phyloP scores from a whole-genome alignment of 2,329 filamentous ascomycete species.

The Colletotrichum sp. region DNA sequence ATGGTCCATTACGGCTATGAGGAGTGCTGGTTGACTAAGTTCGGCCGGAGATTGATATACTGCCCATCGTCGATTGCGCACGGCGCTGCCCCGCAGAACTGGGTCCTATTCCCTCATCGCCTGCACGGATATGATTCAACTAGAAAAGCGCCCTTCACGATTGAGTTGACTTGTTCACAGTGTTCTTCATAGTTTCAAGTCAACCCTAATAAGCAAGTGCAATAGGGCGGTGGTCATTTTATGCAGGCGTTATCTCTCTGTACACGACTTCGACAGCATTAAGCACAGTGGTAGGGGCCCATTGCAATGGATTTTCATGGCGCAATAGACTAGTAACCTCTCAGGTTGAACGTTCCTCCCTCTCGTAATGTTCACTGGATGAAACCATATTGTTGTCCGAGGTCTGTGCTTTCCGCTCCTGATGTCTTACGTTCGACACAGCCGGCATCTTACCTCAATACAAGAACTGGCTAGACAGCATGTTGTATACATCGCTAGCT shows the following conservation, averaged over 20 bases:
- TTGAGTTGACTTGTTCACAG: neutral
- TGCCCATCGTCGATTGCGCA: neutral
- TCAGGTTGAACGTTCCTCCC: no score
- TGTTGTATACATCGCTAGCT: conserved; percentile 27
- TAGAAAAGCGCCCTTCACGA: neutral
- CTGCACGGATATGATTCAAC: neutral
- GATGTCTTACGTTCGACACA: no score
- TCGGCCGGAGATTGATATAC: neutral
- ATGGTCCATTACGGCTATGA: neutral
- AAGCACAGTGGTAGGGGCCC: no score
- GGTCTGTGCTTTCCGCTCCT: no score
- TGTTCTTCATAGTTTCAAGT: neutral
- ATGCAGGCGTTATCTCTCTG: no score
- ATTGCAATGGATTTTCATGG: no score
- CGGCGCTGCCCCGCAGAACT: accelerated
- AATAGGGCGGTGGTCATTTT: no score
- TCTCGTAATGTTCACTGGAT: no score
- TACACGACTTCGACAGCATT: no score
- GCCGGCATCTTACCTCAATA: neutral
- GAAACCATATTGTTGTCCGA: no score
- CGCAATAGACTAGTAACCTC: no score
- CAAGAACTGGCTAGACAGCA: conserved; percentile 14
- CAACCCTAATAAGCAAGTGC: no score
- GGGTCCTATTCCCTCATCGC: neutral
- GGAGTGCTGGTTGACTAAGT: neutral